These are phyloP conservation scores for Ceratocystis albifundus DNA, from an alignment of 2,329 filamentous ascomycete genomes.

Conservation along the genomic window DNA sequence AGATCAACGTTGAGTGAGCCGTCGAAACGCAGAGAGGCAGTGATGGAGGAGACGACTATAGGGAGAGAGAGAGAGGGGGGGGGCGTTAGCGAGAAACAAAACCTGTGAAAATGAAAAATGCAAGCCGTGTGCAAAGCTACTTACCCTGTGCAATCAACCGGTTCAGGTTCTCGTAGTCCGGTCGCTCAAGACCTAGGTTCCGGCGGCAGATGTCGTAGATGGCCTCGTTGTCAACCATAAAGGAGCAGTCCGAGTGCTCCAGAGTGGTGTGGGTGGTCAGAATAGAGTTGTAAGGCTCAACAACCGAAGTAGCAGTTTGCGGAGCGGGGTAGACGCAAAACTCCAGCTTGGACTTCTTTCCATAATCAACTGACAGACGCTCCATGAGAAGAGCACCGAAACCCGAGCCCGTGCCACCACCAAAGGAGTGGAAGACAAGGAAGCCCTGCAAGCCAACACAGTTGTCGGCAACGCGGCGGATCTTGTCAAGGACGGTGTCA, in stretches of 20 bases:
- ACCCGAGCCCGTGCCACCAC: constrained; percentile 95
- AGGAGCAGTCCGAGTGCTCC: constrained; percentile 98
- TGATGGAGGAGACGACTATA: constrained; percentile 92
- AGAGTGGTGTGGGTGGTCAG: constrained; percentile 97
- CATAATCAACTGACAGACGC: constrained; percentile 95
- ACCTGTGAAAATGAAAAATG: background rate
- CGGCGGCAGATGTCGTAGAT: constrained; percentile 99
- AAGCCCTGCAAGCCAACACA: constrained; percentile 97
- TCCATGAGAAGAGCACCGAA: constrained; percentile 98
- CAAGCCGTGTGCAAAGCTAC: background rate
- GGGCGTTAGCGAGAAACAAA: constrained; percentile 26
- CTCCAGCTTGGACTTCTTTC: constrained; percentile 99
- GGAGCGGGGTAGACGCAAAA: constrained; percentile 99
- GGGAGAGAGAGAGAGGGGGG: constrained; percentile 22
- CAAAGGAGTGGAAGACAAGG: constrained; percentile 99
- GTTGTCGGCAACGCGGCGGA: constrained; percentile 94
- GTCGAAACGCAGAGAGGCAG: constrained; percentile 94
- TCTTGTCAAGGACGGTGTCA: constrained; percentile 93
- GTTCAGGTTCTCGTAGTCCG: constrained; percentile 98
- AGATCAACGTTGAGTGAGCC: constrained; percentile 98
- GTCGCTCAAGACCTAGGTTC: constrained; percentile 93
- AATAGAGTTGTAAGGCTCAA: constrained; percentile 99
- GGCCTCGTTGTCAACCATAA: constrained; percentile 99
- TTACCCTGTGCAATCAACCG: constrained; percentile 91
- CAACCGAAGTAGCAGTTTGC: constrained; percentile 91